These are phyloP conservation scores for Phoma sp. DNA, from an alignment of 2,329 filamentous ascomycete species.

Conservation along the genomic window DNA sequence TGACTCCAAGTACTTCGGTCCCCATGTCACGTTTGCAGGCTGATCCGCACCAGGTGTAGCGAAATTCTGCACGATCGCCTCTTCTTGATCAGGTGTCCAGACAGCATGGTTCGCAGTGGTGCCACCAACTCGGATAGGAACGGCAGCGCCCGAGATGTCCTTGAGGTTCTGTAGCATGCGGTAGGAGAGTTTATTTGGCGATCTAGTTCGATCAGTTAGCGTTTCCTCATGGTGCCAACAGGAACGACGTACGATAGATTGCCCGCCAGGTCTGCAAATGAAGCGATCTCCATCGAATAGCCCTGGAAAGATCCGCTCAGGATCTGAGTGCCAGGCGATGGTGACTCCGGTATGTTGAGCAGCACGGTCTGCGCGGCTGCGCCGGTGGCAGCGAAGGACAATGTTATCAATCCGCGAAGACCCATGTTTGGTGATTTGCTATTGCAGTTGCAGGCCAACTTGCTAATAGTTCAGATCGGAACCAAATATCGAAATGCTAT, in stretches of 20 bases:
- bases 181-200: constrained; percentile 24
- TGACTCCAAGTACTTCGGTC: constrained; percentile 24
- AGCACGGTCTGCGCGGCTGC: constrained; percentile 1
- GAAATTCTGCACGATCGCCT: constrained; percentile 27
- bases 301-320: constrained; percentile 21
- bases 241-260: constrained; percentile 13
- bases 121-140: constrained; percentile 24
- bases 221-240: neutral
- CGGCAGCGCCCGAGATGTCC: constrained; percentile 19
- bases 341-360: constrained; percentile 12
- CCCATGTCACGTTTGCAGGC: constrained; percentile 22
- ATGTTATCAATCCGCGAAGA: neutral
- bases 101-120: constrained; percentile 23
- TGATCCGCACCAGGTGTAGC: constrained; percentile 25
- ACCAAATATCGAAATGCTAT: neutral
- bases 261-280: constrained; percentile 22
- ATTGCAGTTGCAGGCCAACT: neutral
- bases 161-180: constrained; percentile 27
- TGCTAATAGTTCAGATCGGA: neutral
- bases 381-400: neutral
- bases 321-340: constrained; percentile 16
- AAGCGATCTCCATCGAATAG: constrained; percentile 25
- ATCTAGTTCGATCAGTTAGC: constrained; percentile 4
- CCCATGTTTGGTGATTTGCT: neutral
- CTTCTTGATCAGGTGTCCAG: constrained; percentile 18